Percentiles rank a stretch among this genome's conserved stretches.
Evolutionary conservation across 225 moss, liverwort and hornwort genomes (phyloP).

Genomic region (Bryoerythrophyllum caledonicum): DNA sequence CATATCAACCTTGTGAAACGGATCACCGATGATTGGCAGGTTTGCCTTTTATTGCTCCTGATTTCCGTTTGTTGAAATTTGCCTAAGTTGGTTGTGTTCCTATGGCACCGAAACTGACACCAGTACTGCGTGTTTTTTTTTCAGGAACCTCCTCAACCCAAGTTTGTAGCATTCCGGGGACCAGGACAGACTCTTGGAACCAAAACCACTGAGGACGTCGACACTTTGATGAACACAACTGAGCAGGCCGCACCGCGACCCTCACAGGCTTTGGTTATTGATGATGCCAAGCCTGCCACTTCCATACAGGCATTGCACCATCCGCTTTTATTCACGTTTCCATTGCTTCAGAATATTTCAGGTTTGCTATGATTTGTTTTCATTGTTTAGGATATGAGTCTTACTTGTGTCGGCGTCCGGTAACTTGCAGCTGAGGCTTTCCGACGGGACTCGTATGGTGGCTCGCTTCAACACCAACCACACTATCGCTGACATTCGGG

Average conservation of each 20-base stretch:
- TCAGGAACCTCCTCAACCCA: slow-evolving; percentile 80
- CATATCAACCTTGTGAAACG: slow-evolving; percentile 82
- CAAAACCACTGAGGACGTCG: slow-evolving; percentile 27
- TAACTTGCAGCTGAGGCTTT: slow-evolving; percentile 61
- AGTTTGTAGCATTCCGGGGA: slow-evolving; percentile 81
- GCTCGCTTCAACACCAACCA: slow-evolving; percentile 91
- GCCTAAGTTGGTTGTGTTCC: neutral
- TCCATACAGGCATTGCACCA: slow-evolving; percentile 55
- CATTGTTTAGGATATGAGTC: neutral
- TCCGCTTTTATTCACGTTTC: neutral
- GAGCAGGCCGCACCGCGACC: slow-evolving; percentile 33
- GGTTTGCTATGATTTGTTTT: neutral
- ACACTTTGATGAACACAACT: slow-evolving; percentile 24
- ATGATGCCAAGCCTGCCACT: slow-evolving; percentile 72
- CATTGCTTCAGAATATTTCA: neutral
- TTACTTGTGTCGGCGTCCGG: neutral
- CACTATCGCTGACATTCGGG: slow-evolving; percentile 82
- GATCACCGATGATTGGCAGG: slow-evolving; percentile 79
- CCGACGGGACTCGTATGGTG: slow-evolving; percentile 91
- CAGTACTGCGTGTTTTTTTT: neutral
- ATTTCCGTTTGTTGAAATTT: neutral
- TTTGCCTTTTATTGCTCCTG: slow-evolving; percentile 18
- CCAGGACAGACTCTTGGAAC: slow-evolving; percentile 76
- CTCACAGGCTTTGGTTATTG: slow-evolving; percentile 67
- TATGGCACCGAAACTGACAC: neutral